phyloP scores from a whole-genome alignment of 2,329 filamentous ascomycete species.

The Blastomyces silverae region DNA sequence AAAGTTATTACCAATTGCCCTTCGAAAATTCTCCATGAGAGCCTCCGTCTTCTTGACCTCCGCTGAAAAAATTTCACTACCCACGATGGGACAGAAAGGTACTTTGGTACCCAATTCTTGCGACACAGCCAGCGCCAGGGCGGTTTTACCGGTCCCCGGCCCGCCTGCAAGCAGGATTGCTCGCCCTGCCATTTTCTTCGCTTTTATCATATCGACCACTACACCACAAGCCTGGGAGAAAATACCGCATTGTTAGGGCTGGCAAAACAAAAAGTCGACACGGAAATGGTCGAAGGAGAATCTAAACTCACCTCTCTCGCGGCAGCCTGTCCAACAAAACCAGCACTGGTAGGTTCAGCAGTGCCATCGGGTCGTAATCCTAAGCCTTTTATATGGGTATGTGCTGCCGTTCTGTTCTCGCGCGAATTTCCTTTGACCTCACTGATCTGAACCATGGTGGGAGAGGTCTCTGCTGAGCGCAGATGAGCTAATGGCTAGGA shows the following conservation, averaged over 20 bases:
- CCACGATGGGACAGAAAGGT: constrained; percentile 95
- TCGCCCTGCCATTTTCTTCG: constrained; percentile 95
- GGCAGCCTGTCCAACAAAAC: constrained; percentile 81
- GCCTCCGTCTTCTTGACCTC: constrained; percentile 99
- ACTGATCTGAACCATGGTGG: constrained; percentile 75
- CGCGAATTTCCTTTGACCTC: constrained; percentile 91
- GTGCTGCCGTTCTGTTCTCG: constrained; percentile 91
- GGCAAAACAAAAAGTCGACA: constrained; percentile 16
- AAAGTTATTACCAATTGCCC: constrained; percentile 66
- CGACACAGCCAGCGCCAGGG: constrained; percentile 87
- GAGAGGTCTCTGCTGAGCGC: constrained; percentile 13
- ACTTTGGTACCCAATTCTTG: constrained; percentile 98
- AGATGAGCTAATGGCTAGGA: background rate
- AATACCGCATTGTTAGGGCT: constrained; percentile 7
- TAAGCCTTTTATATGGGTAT: constrained; percentile 96
- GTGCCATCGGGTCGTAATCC: constrained; percentile 79
- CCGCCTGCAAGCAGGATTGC: constrained; percentile 90
- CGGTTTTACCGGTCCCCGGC: constrained; percentile 94
- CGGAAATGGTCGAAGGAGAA: constrained; percentile 2
- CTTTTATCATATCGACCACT: constrained; percentile 89
- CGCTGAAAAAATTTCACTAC: constrained; percentile 94
- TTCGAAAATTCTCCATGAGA: constrained; percentile 97
- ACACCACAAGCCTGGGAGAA: constrained; percentile 75
- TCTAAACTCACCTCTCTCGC: constrained; percentile 68
- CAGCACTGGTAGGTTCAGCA: constrained; percentile 69